Conservation (phyloP, 352 stramenopile species). For the Phytophthora lateralis region DNA sequence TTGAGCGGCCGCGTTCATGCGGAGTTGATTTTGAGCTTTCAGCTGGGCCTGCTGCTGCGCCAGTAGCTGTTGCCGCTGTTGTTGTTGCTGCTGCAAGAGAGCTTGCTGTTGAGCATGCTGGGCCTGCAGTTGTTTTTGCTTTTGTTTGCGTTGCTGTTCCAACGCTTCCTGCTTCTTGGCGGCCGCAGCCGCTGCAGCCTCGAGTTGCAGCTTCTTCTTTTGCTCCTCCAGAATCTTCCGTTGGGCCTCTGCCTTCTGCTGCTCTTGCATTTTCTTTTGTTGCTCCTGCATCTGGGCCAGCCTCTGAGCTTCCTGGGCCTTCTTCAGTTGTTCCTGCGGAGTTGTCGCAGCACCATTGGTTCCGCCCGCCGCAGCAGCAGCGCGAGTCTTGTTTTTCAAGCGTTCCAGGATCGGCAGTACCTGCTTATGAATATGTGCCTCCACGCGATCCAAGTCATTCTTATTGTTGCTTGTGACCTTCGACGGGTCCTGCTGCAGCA, state of each 20-base stretch:
- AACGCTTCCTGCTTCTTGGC: conserved; percentile 70
- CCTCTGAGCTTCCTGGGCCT: conserved; percentile 66
- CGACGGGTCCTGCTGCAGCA: conserved; percentile 80
- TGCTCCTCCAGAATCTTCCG: conserved; percentile 72
- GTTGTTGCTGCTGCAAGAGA: conserved; percentile 57
- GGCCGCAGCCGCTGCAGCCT: conserved; percentile 53
- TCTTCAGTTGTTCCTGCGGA: conserved; percentile 68
- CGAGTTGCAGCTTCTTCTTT: conserved; percentile 72
- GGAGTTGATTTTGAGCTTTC: conserved; percentile 53
- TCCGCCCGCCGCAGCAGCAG: conserved; percentile 23
- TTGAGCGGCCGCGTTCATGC: conserved; percentile 30
- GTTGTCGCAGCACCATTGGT: conserved; percentile 24
- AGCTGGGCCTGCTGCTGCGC: conserved; percentile 47
- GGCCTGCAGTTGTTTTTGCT: conserved; percentile 65
- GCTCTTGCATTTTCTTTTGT: conserved; percentile 72
- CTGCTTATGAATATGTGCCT: conserved; percentile 85
- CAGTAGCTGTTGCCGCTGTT: conserved; percentile 43
- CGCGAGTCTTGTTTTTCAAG: conserved; percentile 73
- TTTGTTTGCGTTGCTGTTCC: conserved; percentile 54
- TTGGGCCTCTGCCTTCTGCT: conserved; percentile 67
- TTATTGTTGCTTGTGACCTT: conserved; percentile 82
- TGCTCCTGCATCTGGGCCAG: conserved; percentile 64
- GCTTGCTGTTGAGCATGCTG: conserved; percentile 62
- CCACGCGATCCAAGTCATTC: conserved; percentile 79
- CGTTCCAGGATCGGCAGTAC: conserved; percentile 79